Base-by-base conservation (phyloP, 1,139 yeast genomes). In the Yamadazyma membranifaciens region DNA sequence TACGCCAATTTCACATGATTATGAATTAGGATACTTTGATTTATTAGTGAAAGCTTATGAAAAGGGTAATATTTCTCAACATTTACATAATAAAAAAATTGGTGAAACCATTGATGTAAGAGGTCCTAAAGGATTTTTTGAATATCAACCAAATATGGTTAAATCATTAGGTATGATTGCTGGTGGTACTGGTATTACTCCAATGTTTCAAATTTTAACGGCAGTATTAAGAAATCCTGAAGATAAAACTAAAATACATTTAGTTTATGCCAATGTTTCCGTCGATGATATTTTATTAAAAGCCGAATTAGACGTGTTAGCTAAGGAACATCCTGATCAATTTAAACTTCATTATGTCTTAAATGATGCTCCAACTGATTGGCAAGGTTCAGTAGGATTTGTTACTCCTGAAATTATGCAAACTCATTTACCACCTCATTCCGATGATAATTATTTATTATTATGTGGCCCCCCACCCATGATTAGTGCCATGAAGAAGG, bases 181-280 rank as follows among this genome's bases (percentile, higher is more conserved):
- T 52, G 98, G 96, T 54, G 98, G 98, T 59, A 78, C 95, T 37
- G 98, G 98, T 65, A 88, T 92, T 65, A 87, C 97, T 25, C 98
- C 98, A 47, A 75, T 91, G 73, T 89, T 76, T 74, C 98, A 92
- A 69, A 68, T 92, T 62, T 65, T 87, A 50, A 82, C 80, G 53
- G 81, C 81, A 49, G 75, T 85, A 55, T 68, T 83, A 59, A 73
- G 74, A 55, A 80, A 89, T 71, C 88, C 94, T 34, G 67, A 67
- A 30, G 98, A 91, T 69, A 84, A 86, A 63, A 92, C 98, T 57
- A 83, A 85, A 72, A 78, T 92, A 48, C 74, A 80, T 51, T 74
- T 92, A 56, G 64, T 83, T 59, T 89, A 87, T 67, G 97, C 96
- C 51, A 83, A 83, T 63, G 79, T 81, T 61, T 67, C 89, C 43